phyloP scores from a whole-genome alignment of 2,329 filamentous ascomycete genomes.

The Colletotrichum australisinense region DNA sequence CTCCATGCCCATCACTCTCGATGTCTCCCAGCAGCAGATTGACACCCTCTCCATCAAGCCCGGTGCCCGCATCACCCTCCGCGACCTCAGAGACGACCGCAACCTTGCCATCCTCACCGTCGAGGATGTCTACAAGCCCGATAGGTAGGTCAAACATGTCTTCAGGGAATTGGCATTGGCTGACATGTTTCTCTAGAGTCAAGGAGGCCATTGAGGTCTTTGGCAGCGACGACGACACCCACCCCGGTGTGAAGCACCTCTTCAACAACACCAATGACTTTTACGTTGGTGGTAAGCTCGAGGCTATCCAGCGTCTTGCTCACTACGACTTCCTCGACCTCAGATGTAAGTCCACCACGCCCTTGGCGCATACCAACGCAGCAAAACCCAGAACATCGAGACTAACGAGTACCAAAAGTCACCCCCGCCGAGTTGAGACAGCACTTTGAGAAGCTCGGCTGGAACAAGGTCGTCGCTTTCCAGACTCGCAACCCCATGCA shows the following conservation, averaged over 20 bases:
- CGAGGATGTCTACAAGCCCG: conserved; percentile 93
- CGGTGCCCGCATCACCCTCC: conserved; percentile 85
- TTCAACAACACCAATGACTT: conserved; percentile 84
- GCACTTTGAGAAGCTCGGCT: conserved; percentile 99
- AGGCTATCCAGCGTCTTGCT: conserved; percentile 93
- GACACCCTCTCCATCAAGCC: conserved; percentile 80
- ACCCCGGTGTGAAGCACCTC: conserved; percentile 93
- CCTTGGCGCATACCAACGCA: not conserved
- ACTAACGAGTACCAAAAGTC: conserved; percentile 61
- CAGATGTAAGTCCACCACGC: conserved; percentile 73
- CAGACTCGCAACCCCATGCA: conserved; percentile 99
- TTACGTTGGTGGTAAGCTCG: conserved; percentile 95
- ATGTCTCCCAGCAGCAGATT: conserved; percentile 81
- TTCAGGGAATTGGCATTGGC: conserved; percentile 64
- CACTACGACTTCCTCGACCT: conserved; percentile 99
- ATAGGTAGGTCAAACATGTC: conserved; percentile 77
- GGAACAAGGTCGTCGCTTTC: conserved; percentile 97
- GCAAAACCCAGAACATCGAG: not conserved
- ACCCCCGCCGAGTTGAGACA: conserved; percentile 93
- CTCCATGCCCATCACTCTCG: conserved; percentile 96
- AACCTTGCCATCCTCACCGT: conserved; percentile 96
- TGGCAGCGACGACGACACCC: conserved; percentile 87
- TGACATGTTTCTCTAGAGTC: conserved; percentile 60
- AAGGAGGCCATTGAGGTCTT: conserved; percentile 96
- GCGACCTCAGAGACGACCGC: conserved; percentile 95